Evolutionary conservation across 2,329 filamentous ascomycete species (phyloP).

Genomic region (Calonectria leucothoes): DNA sequence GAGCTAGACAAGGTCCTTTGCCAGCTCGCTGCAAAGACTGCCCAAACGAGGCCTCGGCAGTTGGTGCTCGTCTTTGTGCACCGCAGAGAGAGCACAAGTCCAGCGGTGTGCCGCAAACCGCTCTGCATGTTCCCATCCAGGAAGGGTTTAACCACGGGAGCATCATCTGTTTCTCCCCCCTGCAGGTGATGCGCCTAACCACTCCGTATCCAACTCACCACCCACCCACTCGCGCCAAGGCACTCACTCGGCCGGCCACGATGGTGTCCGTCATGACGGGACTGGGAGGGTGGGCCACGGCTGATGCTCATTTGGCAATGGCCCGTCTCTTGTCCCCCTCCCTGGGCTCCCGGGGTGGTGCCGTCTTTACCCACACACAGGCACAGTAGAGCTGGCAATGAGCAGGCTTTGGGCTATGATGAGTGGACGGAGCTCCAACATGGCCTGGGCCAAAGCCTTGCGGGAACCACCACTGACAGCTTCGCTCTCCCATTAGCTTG

Average conservation of each 20-base stretch:
- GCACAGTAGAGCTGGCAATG: slow-evolving; percentile 11
- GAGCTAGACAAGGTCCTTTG: slow-evolving; percentile 6
- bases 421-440: slow-evolving; percentile 19
- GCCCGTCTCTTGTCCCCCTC: slow-evolving; percentile 19
- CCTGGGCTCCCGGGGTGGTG: slow-evolving; percentile 23
- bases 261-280: slow-evolving; percentile 33
- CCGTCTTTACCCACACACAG: slow-evolving; percentile 23
- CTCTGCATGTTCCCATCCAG: slow-evolving; percentile 17
- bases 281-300: slow-evolving; percentile 43
- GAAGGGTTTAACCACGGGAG: slow-evolving; percentile 23
- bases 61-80: slow-evolving; percentile 19
- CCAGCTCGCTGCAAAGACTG: slow-evolving; percentile 39
- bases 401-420: not conserved
- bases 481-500: slow-evolving; percentile 19
- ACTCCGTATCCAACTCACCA: not conserved
- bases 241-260: slow-evolving; percentile 34
- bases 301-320: slow-evolving; percentile 50
- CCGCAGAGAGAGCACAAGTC: slow-evolving; percentile 26
- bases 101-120: slow-evolving; percentile 38
- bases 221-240: slow-evolving; percentile 13
- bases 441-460: slow-evolving; percentile 14
- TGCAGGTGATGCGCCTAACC: not conserved
- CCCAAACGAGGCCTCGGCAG: slow-evolving; percentile 20
- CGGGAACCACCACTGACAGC: slow-evolving; percentile 23
- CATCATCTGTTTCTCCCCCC: not conserved